Conservation (phyloP, 2,329 filamentous ascomycete genomes). For the Colletotrichum truncatum region DNA sequence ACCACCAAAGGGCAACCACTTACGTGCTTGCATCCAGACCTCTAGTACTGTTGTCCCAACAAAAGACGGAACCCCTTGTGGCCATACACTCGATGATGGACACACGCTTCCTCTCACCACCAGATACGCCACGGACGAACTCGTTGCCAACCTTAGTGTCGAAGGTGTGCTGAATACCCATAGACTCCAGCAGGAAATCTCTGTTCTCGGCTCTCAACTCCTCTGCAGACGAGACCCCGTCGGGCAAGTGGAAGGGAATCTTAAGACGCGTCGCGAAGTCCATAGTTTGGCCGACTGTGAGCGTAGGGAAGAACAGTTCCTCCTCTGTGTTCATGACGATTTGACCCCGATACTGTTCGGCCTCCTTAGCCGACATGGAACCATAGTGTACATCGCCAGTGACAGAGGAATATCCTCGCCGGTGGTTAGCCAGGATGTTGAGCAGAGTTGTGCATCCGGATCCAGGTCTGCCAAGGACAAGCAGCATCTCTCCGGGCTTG, state of each 20-base stretch:
- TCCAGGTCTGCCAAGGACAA: slow-evolving; percentile 75
- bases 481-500: slow-evolving; percentile 76
- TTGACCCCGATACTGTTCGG: slow-evolving; percentile 62
- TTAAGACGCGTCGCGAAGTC: slow-evolving; percentile 74
- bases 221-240: slow-evolving; percentile 50
- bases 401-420: slow-evolving; percentile 66
- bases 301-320: slow-evolving; percentile 69
- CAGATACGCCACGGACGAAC: slow-evolving; percentile 72
- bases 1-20: slow-evolving; percentile 26
- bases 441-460: slow-evolving; percentile 77
- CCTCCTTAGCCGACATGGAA: slow-evolving; percentile 55
- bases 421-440: slow-evolving; percentile 73
- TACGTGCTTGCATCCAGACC: slow-evolving; percentile 72
- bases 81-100: slow-evolving; percentile 73
- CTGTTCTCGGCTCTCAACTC: slow-evolving; percentile 56
- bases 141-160: slow-evolving; percentile 76
- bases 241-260: slow-evolving; percentile 57
- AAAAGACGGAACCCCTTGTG: slow-evolving; percentile 66
- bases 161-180: slow-evolving; percentile 66
- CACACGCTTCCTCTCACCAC: slow-evolving; percentile 75
- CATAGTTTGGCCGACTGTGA: slow-evolving; percentile 77
- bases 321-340: slow-evolving; percentile 79
- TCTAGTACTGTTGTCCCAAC: slow-evolving; percentile 74
- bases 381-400: slow-evolving; percentile 68
- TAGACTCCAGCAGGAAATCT: slow-evolving; percentile 65